Base-by-base conservation (phyloP, 2,329 filamentous ascomycete genomes). In the Monilinia fructigena region DNA sequence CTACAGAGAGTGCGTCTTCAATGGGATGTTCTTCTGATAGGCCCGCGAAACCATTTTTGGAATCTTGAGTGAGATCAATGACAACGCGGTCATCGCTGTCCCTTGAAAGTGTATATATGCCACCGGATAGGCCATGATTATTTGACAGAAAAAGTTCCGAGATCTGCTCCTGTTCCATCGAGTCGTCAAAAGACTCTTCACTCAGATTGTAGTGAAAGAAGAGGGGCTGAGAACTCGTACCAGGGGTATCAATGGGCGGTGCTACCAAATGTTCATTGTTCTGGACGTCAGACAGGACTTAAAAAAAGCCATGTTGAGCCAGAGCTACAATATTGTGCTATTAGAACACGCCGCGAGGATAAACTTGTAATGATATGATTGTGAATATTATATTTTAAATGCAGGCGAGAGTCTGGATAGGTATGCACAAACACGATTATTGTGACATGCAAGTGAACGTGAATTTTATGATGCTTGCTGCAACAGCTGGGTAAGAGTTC, bases 51-150 rank as follows among this genome's bases (percentile, higher is more conserved):
- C 26, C n/a, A 26, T 42, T 18, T 23, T 63, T 35, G 4, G 38
- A 63, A 31, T 23, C 38, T 31, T 42, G 50, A 63, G 50, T 47
- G 12, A 55, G 50, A 54, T 55, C 60, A 28, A 63, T 63, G 50
- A 55, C 10, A 35, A 35, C 23, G 12, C 42, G 42, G 3, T 59
- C 28, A 59, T 48, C 20, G 6, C 3, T 4, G 48, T 48, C 20
- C 20, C 3, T 8, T 59, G 56, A 16, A n/a, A 35, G 26, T 48
- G 42, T 8, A 11, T n/a, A 14, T 11, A 4, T 35, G 42, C 12
- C 11, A 6, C 14, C 2, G 28, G 8, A 16, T 23, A 4, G 28
- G 6, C 12, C 16, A 2, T 35, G 26, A 12, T 48, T 20, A 0
- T 18, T 23, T 4, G 12, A 11, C 11, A 48, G 26, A 23, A 35